Percentiles rank a stretch among this genome's conserved stretches.
phyloP scores from a whole-genome alignment of 192 early-diverging fungal species.

The Mortierella hygrophila region DNA sequence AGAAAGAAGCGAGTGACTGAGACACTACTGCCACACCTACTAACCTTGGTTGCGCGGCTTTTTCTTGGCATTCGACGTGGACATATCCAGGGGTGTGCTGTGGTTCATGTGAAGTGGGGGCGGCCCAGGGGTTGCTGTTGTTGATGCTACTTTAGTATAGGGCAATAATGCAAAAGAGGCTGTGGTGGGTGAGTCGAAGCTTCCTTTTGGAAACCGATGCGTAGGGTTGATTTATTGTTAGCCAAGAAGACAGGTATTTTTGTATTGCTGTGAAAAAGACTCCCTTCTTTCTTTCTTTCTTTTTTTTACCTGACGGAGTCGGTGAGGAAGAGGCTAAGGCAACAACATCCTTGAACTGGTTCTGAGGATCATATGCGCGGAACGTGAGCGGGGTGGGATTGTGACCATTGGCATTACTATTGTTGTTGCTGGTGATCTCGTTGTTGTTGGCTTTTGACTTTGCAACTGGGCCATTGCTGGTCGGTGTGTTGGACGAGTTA shows the following conservation, averaged over 20 bases:
- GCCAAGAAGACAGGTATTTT: neutral
- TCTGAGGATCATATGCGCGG: constrained; percentile 16
- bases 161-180: neutral
- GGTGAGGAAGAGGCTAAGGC: neutral
- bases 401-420: neutral
- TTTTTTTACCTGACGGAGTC: neutral
- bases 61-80: constrained; percentile 39
- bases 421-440: constrained; percentile 18
- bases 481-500: neutral
- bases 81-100: constrained; percentile 17
- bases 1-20: neutral
- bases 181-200: neutral
- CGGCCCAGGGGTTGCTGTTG: neutral
- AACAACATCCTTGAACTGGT: neutral
- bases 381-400: constrained; percentile 36
- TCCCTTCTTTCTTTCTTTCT: neutral
- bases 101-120: constrained; percentile 9
- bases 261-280: neutral
- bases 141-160: neutral
- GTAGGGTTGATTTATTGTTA: neutral
- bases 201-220: neutral
- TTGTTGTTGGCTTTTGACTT: constrained; percentile 1
- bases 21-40: neutral
- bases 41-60: constrained; percentile 36
- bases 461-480: neutral